Evolutionary conservation across 192 early-diverging fungal genomes (phyloP).

Genomic region (Coemansia biformis): DNA sequence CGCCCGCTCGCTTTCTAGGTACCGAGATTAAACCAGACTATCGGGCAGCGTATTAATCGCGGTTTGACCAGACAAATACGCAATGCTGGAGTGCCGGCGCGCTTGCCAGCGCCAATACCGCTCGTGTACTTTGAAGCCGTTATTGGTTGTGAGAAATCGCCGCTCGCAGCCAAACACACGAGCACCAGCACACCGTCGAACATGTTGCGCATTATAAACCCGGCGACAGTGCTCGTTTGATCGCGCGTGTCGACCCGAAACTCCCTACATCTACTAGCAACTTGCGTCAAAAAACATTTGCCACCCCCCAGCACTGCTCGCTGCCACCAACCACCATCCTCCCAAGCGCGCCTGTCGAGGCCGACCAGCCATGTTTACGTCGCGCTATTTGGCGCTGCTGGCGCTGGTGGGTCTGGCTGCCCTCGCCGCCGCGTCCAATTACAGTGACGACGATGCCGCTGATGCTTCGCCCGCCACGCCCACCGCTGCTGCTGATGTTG

Average conservation of each 20-base stretch:
- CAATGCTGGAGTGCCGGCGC: neutral
- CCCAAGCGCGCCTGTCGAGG: too few species aligned
- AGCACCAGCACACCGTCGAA: neutral
- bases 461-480: neutral
- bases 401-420: conserved; percentile 4
- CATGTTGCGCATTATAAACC: neutral
- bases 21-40: too few species aligned
- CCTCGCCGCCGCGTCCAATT: neutral
- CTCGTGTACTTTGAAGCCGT: too few species aligned
- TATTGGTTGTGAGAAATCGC: too few species aligned
- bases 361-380: conserved; percentile 1
- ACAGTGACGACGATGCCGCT: neutral
- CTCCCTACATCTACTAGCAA: too few species aligned
- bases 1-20: too few species aligned
- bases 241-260: too few species aligned
- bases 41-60: too few species aligned
- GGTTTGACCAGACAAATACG: neutral
- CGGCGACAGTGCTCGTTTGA: too few species aligned
- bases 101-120: neutral
- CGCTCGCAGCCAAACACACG: neutral
- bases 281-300: too few species aligned
- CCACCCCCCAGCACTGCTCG: too few species aligned
- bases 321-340: too few species aligned
- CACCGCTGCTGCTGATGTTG: neutral
- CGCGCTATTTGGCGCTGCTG: conserved; percentile 6